These are phyloP conservation scores for Globisporangium echinulatum DNA, from an alignment of 352 stramenopile species.

Conservation along the genomic window DNA sequence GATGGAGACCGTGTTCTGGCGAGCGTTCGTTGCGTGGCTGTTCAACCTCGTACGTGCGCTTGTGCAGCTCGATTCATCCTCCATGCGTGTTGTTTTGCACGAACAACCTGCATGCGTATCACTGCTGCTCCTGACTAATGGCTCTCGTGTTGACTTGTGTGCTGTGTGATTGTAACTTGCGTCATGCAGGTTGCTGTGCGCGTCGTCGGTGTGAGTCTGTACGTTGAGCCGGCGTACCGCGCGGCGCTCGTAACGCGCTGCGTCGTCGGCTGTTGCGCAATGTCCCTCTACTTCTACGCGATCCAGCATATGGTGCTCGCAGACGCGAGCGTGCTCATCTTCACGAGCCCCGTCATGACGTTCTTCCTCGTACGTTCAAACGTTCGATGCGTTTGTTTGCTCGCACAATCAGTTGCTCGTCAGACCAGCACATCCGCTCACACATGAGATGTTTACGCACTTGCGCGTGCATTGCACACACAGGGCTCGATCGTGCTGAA, in stretches of 20 bases:
- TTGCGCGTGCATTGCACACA: not conserved
- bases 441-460: not conserved
- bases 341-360: constrained; percentile 52
- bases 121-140: not conserved
- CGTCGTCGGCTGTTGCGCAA: constrained; percentile 33
- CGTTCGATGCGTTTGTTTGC: not conserved
- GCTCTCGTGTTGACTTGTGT: not conserved
- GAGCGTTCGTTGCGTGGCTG: constrained; percentile 42
- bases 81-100: not conserved
- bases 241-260: constrained; percentile 31
- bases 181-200: constrained; percentile 29
- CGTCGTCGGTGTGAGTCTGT: constrained; percentile 15
- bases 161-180: not conserved
- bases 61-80: not conserved
- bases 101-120: not conserved
- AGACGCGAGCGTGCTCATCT: constrained; percentile 62
- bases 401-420: too few relatives aligned
- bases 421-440: not conserved
- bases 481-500: constrained; percentile 25
- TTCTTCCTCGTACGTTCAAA: constrained; percentile 38
- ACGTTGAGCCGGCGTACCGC: constrained; percentile 33
- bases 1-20: constrained; percentile 68
- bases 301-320: constrained; percentile 52
- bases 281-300: constrained; percentile 44
- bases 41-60: constrained; percentile 34